phyloP scores from a whole-genome alignment of 2,329 filamentous ascomycete genomes.

The Neodidymelliopsis sp. region DNA sequence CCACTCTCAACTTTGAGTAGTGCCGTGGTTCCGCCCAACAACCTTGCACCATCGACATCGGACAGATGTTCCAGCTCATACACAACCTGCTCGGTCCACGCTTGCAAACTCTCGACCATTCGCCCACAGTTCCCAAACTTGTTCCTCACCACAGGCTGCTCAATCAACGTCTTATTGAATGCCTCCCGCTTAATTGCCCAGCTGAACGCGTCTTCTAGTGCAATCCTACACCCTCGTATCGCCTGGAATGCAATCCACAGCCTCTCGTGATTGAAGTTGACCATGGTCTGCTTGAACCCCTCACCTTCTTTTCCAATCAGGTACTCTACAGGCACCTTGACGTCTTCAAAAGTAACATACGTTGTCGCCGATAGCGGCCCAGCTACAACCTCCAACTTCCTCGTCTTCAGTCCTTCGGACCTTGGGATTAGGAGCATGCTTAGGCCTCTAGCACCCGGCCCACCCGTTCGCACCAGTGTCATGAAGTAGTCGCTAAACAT shows the following conservation, averaged over 20 bases:
- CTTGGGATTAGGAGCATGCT: constrained; percentile 44
- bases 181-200: constrained; percentile 43
- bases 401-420: constrained; percentile 29
- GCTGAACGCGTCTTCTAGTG: constrained; percentile 38
- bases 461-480: constrained; percentile 43
- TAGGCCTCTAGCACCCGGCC: constrained; percentile 37
- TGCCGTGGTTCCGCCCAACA: constrained; percentile 35
- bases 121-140: constrained; percentile 43
- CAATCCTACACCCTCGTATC: constrained; percentile 36
- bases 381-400: constrained; percentile 33
- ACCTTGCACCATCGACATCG: constrained; percentile 28
- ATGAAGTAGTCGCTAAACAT: constrained; percentile 48
- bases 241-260: constrained; percentile 44
- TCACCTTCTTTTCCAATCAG: constrained; percentile 40
- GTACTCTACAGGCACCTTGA: constrained; percentile 39
- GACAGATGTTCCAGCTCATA: constrained; percentile 33
- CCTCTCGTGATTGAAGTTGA: constrained; percentile 47
- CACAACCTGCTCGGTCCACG: constrained; percentile 42
- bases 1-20: constrained; percentile 36
- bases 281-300: constrained; percentile 44
- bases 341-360: constrained; percentile 44
- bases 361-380: constrained; percentile 36
- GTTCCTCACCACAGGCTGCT: constrained; percentile 43
- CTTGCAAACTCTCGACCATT: constrained; percentile 37
- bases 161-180: constrained; percentile 42